Conservation (phyloP, 179 eudicot species). For the Spinacia oleracea region DNA sequence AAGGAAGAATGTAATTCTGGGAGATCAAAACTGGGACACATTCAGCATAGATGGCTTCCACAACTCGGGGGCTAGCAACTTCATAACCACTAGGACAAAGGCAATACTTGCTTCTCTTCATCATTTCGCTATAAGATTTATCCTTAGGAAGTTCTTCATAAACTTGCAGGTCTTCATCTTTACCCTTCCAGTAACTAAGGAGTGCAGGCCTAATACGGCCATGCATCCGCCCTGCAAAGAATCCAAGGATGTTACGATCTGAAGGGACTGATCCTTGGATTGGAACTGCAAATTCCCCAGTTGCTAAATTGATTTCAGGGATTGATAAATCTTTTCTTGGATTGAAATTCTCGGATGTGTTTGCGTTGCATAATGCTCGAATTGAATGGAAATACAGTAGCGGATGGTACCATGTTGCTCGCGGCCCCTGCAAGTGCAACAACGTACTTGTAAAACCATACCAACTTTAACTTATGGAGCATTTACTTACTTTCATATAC, state of each 20-base stretch:
- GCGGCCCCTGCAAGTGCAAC: conserved; percentile 56
- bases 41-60: conserved; percentile 58
- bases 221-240: conserved; percentile 67
- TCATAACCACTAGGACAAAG: conserved; percentile 74
- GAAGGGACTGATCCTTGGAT: conserved; percentile 50
- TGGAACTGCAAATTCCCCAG: conserved; percentile 33
- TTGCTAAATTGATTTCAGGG: conserved; percentile 62
- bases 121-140: conserved; percentile 46
- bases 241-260: conserved; percentile 45
- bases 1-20: conserved; percentile 52
- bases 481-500: no score
- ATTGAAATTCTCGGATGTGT: conserved; percentile 63
- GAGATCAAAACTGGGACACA: conserved; percentile 74
- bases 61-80: conserved; percentile 72
- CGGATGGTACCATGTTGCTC: conserved; percentile 55
- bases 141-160: conserved; percentile 46
- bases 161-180: conserved; percentile 45
- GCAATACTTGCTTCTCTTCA: conserved; percentile 54
- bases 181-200: conserved; percentile 55
- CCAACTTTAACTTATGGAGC: no score
- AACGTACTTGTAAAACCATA: no score
- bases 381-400: conserved; percentile 55
- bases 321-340: conserved; percentile 67
- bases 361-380: conserved; percentile 73
- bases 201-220: conserved; percentile 62